These are phyloP conservation scores for Chrysosporium queenslandicum DNA, from an alignment of 2,329 filamentous ascomycete genomes.

Conservation along the genomic window DNA sequence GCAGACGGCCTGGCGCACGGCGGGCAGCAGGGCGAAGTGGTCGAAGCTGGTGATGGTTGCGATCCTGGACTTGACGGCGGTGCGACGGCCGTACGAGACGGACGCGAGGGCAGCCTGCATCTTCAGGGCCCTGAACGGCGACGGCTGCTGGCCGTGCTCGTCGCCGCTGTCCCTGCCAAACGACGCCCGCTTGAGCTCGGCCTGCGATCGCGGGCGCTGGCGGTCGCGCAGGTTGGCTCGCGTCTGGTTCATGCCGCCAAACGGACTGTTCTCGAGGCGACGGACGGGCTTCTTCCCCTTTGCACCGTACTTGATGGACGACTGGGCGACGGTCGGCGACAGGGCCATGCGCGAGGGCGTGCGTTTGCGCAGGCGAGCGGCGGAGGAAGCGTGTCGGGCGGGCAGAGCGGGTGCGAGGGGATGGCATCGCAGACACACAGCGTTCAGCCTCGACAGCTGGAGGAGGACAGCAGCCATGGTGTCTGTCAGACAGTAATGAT, in stretches of 20 bases:
- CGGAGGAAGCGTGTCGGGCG: conserved; percentile 26
- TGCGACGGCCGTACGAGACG: conserved; percentile 62
- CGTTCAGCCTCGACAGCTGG: neutral
- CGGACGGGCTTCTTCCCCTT: conserved; percentile 32
- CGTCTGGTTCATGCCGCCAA: conserved; percentile 50
- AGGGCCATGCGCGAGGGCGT: conserved; percentile 32
- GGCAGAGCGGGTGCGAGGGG: conserved; percentile 15
- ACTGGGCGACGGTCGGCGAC: conserved; percentile 32
- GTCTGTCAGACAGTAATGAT: neutral
- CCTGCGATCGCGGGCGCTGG: conserved; percentile 29
- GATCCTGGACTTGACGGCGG: conserved; percentile 51
- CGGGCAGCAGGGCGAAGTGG: conserved; percentile 64
- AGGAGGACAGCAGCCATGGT: neutral
- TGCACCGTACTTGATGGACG: conserved; percentile 17
- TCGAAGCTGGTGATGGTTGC: conserved; percentile 66
- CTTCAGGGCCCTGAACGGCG: conserved; percentile 69
- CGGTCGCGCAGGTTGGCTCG: conserved; percentile 30
- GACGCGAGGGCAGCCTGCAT: conserved; percentile 77
- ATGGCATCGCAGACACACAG: conserved; percentile 29
- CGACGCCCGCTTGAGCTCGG: conserved; percentile 38
- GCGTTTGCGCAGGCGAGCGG: conserved; percentile 23
- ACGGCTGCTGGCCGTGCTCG: conserved; percentile 38
- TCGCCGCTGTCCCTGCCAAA: conserved; percentile 29
- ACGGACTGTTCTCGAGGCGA: conserved; percentile 44
- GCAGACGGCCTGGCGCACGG: conserved; percentile 59